phyloP scores from a whole-genome alignment of 768 basidiomycete genomes.

The Lentinula sp. region DNA sequence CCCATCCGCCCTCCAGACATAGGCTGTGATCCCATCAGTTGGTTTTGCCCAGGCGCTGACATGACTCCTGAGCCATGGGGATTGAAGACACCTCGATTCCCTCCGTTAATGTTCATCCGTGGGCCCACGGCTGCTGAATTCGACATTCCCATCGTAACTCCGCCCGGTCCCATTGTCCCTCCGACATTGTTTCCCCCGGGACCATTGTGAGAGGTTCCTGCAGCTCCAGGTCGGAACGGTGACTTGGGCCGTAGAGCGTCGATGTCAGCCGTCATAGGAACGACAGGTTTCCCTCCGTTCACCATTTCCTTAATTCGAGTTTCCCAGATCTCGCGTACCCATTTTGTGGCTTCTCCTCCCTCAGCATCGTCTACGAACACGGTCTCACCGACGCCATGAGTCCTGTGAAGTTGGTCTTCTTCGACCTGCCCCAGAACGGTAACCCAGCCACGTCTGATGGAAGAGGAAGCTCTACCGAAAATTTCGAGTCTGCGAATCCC shows the following conservation, averaged over 20 bases:
- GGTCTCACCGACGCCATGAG: conserved; percentile 19
- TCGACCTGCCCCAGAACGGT: conserved; percentile 70
- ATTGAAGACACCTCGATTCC: conserved; percentile 5
- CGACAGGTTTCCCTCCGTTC: conserved; percentile 53
- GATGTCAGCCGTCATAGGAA: conserved; percentile 74
- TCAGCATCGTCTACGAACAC: conserved; percentile 35
- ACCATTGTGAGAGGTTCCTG: conserved; percentile 16
- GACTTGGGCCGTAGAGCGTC: conserved; percentile 84
- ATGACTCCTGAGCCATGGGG: neutral
- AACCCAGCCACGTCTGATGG: conserved; percentile 86
- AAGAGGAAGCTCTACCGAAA: conserved; percentile 66
- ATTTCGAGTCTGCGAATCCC: conserved; percentile 88
- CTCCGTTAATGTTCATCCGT: conserved; percentile 9
- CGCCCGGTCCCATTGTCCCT: conserved; percentile 8
- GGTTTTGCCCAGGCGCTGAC: conserved; percentile 10
- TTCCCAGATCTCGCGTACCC: conserved; percentile 66
- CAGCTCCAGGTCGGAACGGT: conserved; percentile 45
- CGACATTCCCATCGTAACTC: neutral
- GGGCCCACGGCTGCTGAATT: conserved; percentile 1
- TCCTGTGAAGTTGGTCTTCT: conserved; percentile 41
- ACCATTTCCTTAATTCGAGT: conserved; percentile 46
- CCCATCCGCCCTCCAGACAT: conserved; percentile 1
- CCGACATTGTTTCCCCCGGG: conserved; percentile 14
- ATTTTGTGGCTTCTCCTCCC: conserved; percentile 38
- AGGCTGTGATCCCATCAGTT: conserved; percentile 11